Conservation (phyloP, 2,329 filamentous ascomycete species). For the Akanthomyces muscarius region DNA sequence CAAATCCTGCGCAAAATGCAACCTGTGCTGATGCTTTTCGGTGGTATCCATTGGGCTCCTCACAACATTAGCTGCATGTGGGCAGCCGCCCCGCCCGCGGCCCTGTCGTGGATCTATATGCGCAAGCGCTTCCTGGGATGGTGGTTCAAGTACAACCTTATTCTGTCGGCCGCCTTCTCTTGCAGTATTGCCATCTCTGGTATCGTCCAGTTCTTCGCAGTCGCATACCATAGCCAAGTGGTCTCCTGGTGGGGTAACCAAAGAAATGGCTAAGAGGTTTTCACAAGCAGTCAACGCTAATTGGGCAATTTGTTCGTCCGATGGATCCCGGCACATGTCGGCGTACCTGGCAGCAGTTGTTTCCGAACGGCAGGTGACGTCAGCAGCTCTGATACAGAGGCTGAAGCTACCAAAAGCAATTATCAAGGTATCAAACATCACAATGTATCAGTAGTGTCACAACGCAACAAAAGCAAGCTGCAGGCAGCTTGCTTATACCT, state of each 20-base stretch:
- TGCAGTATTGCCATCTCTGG: conserved; percentile 39
- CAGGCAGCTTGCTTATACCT: too few relatives aligned
- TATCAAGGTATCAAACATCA: too few relatives aligned
- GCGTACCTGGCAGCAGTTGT: too few relatives aligned
- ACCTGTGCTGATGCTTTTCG: conserved; percentile 39
- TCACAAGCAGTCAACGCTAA: too few relatives aligned
- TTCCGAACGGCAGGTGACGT: too few relatives aligned
- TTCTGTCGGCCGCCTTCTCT: conserved; percentile 40
- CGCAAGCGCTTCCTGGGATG: conserved; percentile 41
- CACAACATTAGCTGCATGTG: conserved; percentile 46
- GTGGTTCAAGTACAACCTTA: conserved; percentile 45
- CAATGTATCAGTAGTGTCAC: too few relatives aligned
- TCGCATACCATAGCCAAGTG: conserved; percentile 36
- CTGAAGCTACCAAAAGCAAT: too few relatives aligned
- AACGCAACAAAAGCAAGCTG: too few relatives aligned
- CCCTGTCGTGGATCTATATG: conserved; percentile 45
- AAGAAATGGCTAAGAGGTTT: too few relatives aligned
- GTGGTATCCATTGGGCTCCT: conserved; percentile 37
- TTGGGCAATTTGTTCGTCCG: too few relatives aligned
- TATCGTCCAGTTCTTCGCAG: conserved; percentile 41
- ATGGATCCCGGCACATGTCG: too few relatives aligned
- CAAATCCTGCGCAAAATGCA: conserved; percentile 37
- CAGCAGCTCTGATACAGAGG: too few relatives aligned
- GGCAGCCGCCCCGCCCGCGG: conserved; percentile 45
- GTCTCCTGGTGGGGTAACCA: conserved; percentile 42